These are phyloP conservation scores for Salix caprea DNA, from an alignment of 345 rosid genomes.

Conservation along the genomic window DNA sequence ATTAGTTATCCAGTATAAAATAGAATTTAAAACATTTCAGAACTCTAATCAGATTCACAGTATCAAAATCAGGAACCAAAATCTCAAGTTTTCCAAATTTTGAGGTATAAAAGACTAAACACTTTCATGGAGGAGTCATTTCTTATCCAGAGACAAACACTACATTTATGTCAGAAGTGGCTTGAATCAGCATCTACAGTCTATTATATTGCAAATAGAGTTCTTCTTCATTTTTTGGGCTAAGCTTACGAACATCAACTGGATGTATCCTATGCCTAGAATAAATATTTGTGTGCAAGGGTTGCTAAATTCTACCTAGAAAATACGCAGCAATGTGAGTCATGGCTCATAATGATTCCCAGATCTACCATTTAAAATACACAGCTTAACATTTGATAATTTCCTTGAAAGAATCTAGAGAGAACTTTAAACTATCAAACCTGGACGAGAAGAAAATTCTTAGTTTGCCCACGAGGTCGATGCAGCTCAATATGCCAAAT, in stretches of 20 bases:
- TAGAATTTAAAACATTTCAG: not conserved
- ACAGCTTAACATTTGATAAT: not conserved
- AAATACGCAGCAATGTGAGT: not conserved
- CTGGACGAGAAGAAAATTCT: conserved; percentile 31
- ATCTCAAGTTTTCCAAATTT: not conserved
- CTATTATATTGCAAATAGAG: not conserved
- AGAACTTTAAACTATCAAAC: conserved; percentile 14
- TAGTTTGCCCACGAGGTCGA: not conserved
- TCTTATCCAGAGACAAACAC: not conserved
- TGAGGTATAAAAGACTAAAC: not conserved
- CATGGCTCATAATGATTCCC: not conserved
- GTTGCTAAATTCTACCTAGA: not conserved
- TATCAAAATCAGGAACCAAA: not conserved
- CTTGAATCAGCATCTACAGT: not conserved
- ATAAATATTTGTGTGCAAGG: not conserved
- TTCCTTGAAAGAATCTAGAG: not conserved
- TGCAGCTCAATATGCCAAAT: conserved; percentile 30
- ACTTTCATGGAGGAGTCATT: not conserved
- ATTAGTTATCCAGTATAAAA: not conserved
- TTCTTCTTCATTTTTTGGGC: not conserved
- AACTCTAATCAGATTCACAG: not conserved
- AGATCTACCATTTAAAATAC: not conserved
- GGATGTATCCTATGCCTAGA: not conserved
- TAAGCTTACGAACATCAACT: not conserved
- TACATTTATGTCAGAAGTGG: not conserved